Conservation (phyloP, 148 eudicot species). For the Nepenthes mirabilis region DNA sequence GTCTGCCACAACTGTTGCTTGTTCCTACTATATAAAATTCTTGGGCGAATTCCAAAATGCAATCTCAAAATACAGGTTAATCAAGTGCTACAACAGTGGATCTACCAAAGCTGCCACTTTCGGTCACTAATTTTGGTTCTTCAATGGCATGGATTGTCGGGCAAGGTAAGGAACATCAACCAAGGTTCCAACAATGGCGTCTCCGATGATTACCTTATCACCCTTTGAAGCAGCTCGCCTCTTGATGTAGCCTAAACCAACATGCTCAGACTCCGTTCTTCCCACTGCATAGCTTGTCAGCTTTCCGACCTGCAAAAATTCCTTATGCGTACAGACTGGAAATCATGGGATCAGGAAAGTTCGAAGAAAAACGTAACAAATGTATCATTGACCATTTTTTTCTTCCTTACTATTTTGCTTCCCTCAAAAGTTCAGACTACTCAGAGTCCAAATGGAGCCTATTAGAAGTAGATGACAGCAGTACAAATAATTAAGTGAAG, state of each 20-base stretch:
- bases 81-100: too few species aligned
- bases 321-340: too few species aligned
- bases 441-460: too few species aligned
- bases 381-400: too few species aligned
- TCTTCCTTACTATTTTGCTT: too few species aligned
- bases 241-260: conserved; percentile 63
- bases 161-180: conserved; percentile 58
- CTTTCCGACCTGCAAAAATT: conserved; percentile 41
- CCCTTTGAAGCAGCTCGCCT: conserved; percentile 43
- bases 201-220: conserved; percentile 41
- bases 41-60: too few species aligned
- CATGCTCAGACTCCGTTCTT: conserved; percentile 27
- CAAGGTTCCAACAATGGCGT: conserved; percentile 28
- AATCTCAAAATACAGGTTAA: too few species aligned
- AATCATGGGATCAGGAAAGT: background rate
- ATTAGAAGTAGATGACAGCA: too few species aligned
- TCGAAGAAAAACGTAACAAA: background rate
- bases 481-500: too few species aligned
- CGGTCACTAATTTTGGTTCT: background rate
- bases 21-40: too few species aligned
- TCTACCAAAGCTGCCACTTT: background rate
- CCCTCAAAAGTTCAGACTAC: too few species aligned
- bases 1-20: too few species aligned
- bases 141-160: conserved; percentile 21
- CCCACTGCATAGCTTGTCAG: conserved; percentile 49